phyloP scores from a whole-genome alignment of 176 grass and related monocot species.

The Ensete ventricosum region DNA sequence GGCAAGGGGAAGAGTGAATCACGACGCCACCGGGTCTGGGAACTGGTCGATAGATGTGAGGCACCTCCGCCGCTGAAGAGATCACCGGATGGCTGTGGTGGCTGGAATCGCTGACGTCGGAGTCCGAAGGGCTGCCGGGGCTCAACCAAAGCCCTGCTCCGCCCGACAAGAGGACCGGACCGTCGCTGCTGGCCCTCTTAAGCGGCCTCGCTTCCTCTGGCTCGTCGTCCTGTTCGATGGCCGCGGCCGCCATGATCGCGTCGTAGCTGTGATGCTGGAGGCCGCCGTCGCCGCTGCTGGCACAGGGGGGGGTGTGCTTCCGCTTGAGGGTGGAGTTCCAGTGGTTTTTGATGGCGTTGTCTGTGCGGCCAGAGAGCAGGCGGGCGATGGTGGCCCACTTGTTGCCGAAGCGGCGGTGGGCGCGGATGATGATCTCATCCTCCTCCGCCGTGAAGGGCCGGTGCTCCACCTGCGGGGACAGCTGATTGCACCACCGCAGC shows the following conservation, averaged over 20 bases:
- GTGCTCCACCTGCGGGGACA: slow-evolving; percentile 94
- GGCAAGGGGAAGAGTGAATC: slow-evolving; percentile 3
- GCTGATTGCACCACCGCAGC: slow-evolving; percentile 96
- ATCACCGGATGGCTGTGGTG: slow-evolving; percentile 26
- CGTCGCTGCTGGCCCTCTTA: slow-evolving; percentile 40
- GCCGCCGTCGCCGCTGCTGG: not conserved
- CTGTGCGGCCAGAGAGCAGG: slow-evolving; percentile 69
- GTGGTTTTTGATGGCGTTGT: slow-evolving; percentile 98
- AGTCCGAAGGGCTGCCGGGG: slow-evolving; percentile 46
- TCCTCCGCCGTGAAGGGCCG: slow-evolving; percentile 83
- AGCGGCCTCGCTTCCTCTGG: slow-evolving; percentile 18
- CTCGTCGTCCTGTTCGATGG: not conserved
- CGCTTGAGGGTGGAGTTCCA: slow-evolving; percentile 98
- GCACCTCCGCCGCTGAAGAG: not conserved
- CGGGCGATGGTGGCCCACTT: slow-evolving; percentile 92
- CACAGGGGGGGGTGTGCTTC: slow-evolving; percentile 11
- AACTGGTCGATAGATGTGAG: slow-evolving; percentile 47
- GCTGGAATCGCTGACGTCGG: slow-evolving; percentile 73
- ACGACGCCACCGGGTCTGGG: slow-evolving; percentile 35
- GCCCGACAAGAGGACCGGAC: slow-evolving; percentile 4
- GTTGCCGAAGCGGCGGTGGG: slow-evolving; percentile 68
- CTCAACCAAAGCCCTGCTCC: slow-evolving; percentile 11
- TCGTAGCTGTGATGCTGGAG: not conserved
- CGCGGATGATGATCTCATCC: slow-evolving; percentile 60
- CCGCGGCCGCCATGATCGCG: not conserved